Evolutionary conservation across 768 basidiomycete species (phyloP).

Genomic region (Dentipellis fragilis): DNA sequence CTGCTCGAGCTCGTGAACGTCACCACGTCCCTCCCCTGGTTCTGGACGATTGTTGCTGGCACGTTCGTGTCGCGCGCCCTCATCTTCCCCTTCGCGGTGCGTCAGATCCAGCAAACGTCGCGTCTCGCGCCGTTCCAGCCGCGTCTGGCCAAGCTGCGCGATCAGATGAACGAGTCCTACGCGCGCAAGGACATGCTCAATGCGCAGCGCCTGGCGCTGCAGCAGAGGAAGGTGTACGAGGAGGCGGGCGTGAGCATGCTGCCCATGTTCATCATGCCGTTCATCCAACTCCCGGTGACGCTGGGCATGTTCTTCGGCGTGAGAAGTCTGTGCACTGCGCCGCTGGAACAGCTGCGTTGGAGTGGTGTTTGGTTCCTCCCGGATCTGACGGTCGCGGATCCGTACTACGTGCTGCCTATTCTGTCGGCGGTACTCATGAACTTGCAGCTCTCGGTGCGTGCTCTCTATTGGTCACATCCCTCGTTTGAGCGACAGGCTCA

Average conservation of each 20-base stretch:
- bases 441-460: constrained; percentile 55
- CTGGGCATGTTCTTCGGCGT: constrained; percentile 80
- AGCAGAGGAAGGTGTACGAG: constrained; percentile 44
- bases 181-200: constrained; percentile 26
- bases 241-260: constrained; percentile 56
- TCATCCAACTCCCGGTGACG: constrained; percentile 69
- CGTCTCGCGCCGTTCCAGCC: constrained; percentile 51
- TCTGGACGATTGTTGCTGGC: constrained; percentile 66
- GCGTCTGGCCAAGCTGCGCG: constrained; percentile 43
- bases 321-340: constrained; percentile 57
- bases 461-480: background rate
- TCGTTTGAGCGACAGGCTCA: background rate
- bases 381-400: constrained; percentile 73
- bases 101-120: constrained; percentile 45
- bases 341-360: constrained; percentile 62
- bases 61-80: constrained; percentile 50
- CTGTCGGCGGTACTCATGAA: constrained; percentile 51
- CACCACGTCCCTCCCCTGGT: constrained; percentile 67
- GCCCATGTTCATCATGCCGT: constrained; percentile 40
- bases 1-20: constrained; percentile 63
- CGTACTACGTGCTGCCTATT: constrained; percentile 63
- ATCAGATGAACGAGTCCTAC: constrained; percentile 31
- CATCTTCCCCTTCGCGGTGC: constrained; percentile 52
- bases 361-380: constrained; percentile 69
- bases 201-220: constrained; percentile 32